These are phyloP conservation scores for Didymella pinodella DNA, from an alignment of 2,329 filamentous ascomycete species.

Conservation along the genomic window DNA sequence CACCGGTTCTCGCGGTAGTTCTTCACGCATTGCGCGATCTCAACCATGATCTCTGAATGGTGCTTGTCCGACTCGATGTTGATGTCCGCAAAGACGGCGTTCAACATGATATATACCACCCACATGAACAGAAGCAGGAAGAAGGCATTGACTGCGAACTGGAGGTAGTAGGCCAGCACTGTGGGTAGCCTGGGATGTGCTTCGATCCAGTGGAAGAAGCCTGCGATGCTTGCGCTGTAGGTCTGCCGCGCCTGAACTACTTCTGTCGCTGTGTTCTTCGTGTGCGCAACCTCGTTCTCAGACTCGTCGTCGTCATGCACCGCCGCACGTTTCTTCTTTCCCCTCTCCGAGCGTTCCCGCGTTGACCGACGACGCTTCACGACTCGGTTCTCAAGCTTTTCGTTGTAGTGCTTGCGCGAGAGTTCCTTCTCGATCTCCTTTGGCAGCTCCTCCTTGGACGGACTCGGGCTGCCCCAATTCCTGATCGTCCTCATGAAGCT, in stretches of 20 bases:
- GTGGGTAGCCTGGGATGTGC: conserved; percentile 70
- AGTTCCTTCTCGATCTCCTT: conserved; percentile 43
- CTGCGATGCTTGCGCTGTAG: conserved; percentile 49
- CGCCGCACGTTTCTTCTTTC: conserved; percentile 37
- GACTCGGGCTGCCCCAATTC: conserved; percentile 44
- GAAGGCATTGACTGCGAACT: conserved; percentile 71
- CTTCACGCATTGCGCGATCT: conserved; percentile 76
- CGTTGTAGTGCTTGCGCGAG: conserved; percentile 43
- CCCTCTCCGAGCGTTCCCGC: conserved; percentile 22
- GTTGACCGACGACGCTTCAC: conserved; percentile 44
- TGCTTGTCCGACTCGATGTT: conserved; percentile 73
- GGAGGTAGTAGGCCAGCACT: conserved; percentile 71
- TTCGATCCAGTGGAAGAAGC: conserved; percentile 69
- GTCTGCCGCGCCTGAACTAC: conserved; percentile 28
- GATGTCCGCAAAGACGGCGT: conserved; percentile 77
- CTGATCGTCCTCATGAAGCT: conserved; percentile 43
- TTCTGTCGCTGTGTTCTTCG: conserved; percentile 6
- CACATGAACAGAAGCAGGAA: conserved; percentile 67
- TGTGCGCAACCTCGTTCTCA: conserved; percentile 28
- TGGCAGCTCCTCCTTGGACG: conserved; percentile 50
- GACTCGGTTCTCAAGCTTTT: conserved; percentile 52
- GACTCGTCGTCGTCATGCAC: conserved; percentile 36
- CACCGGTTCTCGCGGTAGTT: conserved; percentile 82
- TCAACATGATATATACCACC: conserved; percentile 72
- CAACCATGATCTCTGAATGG: conserved; percentile 71